These are phyloP conservation scores for Zygosaccharomyces sapae DNA, from an alignment of 1,139 yeast species.

Conservation along the genomic window DNA sequence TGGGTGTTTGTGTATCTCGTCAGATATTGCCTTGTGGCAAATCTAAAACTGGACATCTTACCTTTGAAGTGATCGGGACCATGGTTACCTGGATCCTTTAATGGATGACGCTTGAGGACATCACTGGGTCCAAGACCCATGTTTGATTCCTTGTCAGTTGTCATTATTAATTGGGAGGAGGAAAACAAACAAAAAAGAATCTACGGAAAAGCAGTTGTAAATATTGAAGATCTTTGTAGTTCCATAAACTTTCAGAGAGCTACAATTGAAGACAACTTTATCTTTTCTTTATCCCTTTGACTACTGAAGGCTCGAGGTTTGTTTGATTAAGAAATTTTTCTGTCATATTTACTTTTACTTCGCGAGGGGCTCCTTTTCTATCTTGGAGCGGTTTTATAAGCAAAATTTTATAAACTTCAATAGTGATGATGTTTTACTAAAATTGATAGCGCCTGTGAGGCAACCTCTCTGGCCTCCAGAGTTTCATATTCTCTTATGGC, in stretches of 20 bases:
- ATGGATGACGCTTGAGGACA: conserved; percentile 29
- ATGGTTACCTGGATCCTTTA: conserved; percentile 67
- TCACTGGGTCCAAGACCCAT: conserved; percentile 19
- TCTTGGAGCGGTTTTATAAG: not conserved
- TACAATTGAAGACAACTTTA: not conserved
- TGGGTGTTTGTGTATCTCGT: conserved; percentile 64
- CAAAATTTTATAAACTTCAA: not conserved
- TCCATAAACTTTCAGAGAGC: not conserved
- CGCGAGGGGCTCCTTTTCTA: conserved; percentile 1
- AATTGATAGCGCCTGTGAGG: conserved; percentile 5
- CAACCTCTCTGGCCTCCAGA: conserved; percentile 10
- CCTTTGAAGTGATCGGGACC: conserved; percentile 61
- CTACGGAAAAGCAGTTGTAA: not conserved
- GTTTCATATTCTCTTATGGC: conserved; percentile 16
- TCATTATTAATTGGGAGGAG: not conserved
- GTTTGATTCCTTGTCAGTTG: conserved; percentile 1
- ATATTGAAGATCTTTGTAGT: not conserved
- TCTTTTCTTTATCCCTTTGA: not conserved
- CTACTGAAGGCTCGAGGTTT: not conserved
- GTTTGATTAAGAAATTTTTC: not conserved
- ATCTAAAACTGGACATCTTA: conserved; percentile 58
- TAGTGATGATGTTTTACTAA: not conserved
- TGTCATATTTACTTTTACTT: not conserved
- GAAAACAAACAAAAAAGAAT: not conserved
- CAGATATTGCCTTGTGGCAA: conserved; percentile 49